Percentiles rank a stretch among this genome's conserved stretches.
These are phyloP conservation scores for Rhodotorula toruloides DNA, from an alignment of 768 basidiomycete genomes.

Conservation along the genomic window DNA sequence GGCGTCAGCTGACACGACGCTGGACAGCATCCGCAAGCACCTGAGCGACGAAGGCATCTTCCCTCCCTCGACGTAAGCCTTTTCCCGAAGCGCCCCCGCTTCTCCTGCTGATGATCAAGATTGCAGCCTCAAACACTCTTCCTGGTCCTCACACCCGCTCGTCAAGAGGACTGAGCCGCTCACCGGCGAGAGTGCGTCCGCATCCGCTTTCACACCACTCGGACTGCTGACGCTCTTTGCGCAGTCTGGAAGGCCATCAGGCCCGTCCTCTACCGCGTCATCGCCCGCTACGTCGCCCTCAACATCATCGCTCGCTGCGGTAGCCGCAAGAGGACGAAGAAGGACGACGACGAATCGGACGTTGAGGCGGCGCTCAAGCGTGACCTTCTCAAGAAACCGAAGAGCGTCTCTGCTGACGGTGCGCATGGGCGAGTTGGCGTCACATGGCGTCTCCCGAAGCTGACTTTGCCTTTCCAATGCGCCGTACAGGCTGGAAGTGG, in stretches of 20 bases:
- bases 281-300: background rate
- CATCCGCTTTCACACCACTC: too few species aligned
- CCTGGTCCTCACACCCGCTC: background rate
- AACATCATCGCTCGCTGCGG: background rate
- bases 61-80: too few species aligned
- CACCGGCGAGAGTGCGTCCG: background rate
- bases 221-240: too few species aligned
- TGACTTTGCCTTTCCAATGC: too few species aligned
- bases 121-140: background rate
- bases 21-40: too few species aligned
- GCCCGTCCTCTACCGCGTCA: background rate
- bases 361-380: too few species aligned
- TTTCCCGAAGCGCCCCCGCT: too few species aligned
- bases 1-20: too few species aligned
- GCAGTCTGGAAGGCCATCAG: slow-evolving; percentile 1
- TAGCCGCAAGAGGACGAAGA: background rate
- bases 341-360: background rate
- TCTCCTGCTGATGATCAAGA: too few species aligned
- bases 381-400: background rate
- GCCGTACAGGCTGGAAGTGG: background rate
- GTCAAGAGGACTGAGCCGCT: background rate
- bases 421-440: background rate
- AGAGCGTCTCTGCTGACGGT: background rate
- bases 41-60: too few species aligned
- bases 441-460: background rate